Evolutionary conservation across 768 basidiomycete genomes (phyloP).

Genomic region (Pilatotrama ljubarskyi): DNA sequence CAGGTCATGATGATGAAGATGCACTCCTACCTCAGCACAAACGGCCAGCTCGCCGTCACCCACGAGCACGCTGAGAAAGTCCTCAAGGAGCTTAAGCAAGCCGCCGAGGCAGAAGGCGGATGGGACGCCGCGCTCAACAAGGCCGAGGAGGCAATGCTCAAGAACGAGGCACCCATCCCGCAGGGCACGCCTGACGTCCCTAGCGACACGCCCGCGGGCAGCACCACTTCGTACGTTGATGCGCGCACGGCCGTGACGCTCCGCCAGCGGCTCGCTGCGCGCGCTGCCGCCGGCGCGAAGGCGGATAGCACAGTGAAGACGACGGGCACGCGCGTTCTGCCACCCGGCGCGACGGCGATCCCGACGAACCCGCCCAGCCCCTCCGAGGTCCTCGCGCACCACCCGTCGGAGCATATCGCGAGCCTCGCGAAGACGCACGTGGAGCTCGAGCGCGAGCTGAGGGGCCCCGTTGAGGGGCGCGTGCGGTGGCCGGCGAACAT

Average conservation of each 20-base stretch:
- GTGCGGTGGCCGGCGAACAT: conserved; percentile 87
- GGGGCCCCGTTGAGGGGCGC: conserved; percentile 62
- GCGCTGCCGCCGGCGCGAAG: neutral
- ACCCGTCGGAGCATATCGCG: conserved; percentile 66
- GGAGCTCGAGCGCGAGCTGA: conserved; percentile 76
- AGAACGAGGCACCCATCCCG: conserved; percentile 17
- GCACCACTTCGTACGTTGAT: conserved; percentile 55
- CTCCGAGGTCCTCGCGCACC: conserved; percentile 54
- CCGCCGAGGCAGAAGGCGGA: conserved; percentile 57
- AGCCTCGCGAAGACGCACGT: conserved; percentile 72
- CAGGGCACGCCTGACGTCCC: conserved; percentile 44
- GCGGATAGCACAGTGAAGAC: conserved; percentile 10
- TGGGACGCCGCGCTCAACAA: conserved; percentile 61
- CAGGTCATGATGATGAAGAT: conserved; percentile 92
- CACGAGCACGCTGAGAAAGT: conserved; percentile 46
- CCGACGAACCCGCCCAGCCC: conserved; percentile 21
- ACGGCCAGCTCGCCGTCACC: conserved; percentile 74
- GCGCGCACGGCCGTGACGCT: conserved; percentile 51
- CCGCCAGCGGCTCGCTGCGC: conserved; percentile 50
- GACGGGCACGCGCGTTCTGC: conserved; percentile 26
- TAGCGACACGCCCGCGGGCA: conserved; percentile 37
- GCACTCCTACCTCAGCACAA: conserved; percentile 90
- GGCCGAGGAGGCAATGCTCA: conserved; percentile 40
- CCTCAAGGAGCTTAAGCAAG: conserved; percentile 46
- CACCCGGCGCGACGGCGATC: conserved; percentile 17